Percentiles rank a stretch among this genome's conserved stretches.
Conservation (phyloP, 1,284 basidiomycete genomes). For the Sanguinoderma infundibulare region DNA sequence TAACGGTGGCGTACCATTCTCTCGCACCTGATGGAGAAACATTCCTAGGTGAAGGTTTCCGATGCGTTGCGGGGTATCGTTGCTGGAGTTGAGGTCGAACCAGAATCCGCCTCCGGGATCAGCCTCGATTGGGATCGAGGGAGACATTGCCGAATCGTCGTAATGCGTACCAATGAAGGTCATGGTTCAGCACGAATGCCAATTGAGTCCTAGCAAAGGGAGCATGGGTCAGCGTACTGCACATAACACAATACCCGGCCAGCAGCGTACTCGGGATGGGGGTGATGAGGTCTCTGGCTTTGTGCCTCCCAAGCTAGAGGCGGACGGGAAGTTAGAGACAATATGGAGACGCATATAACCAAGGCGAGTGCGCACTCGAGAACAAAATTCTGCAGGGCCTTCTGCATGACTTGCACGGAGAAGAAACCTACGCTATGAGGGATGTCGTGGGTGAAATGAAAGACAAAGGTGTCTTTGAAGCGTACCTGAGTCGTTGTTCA, state of each 20-base stretch:
- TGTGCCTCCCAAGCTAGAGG: background rate
- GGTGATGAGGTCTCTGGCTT: background rate
- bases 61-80: slow-evolving; percentile 49
- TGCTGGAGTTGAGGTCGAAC: slow-evolving; percentile 92
- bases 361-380: slow-evolving; percentile 56
- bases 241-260: background rate
- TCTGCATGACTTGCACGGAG: slow-evolving; percentile 82
- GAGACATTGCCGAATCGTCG: slow-evolving; percentile 1
- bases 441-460: background rate
- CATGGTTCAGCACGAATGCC: slow-evolving; percentile 88
- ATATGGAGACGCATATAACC: background rate
- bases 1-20: background rate
- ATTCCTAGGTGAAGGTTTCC: background rate
- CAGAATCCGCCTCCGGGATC: slow-evolving; percentile 69
- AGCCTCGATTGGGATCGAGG: background rate
- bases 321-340: background rate
- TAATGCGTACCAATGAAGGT: slow-evolving; percentile 1
- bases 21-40: background rate
- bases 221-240: slow-evolving; percentile 6
- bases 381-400: slow-evolving; percentile 79
- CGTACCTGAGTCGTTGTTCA: slow-evolving; percentile 83
- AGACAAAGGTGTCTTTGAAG: slow-evolving; percentile 28
- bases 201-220: slow-evolving; percentile 66
- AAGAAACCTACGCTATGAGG: slow-evolving; percentile 68
- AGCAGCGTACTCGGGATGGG: slow-evolving; percentile 20